Base-by-base conservation (phyloP, 257 asterid species). In the Solanum verrucosum region DNA sequence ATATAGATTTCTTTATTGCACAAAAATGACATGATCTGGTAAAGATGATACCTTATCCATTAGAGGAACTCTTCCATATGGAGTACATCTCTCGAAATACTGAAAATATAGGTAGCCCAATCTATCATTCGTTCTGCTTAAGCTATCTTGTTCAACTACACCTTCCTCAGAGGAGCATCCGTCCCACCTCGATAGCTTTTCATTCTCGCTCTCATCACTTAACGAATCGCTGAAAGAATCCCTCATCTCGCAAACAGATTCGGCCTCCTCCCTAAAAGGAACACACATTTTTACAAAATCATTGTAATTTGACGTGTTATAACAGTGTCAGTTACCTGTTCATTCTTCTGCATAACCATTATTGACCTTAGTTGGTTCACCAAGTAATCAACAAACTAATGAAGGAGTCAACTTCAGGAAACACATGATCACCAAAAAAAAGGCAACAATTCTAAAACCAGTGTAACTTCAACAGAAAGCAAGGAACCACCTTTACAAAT, bases 131-230 rank as follows among this genome's bases (percentile, higher is more conserved):
- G 59, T 29, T 49, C 89, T 90, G 89, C 89, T 75, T 56, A 87
- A 85, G 65, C 89, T 86, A 81, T 92, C 92, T 86, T 90, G 98
- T 88, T 92, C 89, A 31, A 92, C 29, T 95, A 93, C 84, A 33
- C 92, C 95, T 74, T 92, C 94, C 34, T 92, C 94, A 14, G 94
- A 92, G n/a, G 94, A 92, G 83, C 95, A 93, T 40, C 98, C 96
- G 18, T 94, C 96, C 92, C 96, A 92, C 89, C 98, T 92, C 40
- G 92, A 94, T 20, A 89, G 84, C 92, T 92, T 94, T 56, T 94
- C 98, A 38, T 94, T 90, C 92, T 94, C 98, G 81, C 96, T 93
- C 90, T 94, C 96, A 4, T 94, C 96, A 52, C 96, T 94, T 85
- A 89, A 93, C 9, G 98, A 93, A 88, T 94, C 98, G 38, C 96